Percentiles rank a stretch among this genome's conserved stretches.
phyloP scores from a whole-genome alignment of 257 asterid genomes.

The Agastache rugosa region DNA sequence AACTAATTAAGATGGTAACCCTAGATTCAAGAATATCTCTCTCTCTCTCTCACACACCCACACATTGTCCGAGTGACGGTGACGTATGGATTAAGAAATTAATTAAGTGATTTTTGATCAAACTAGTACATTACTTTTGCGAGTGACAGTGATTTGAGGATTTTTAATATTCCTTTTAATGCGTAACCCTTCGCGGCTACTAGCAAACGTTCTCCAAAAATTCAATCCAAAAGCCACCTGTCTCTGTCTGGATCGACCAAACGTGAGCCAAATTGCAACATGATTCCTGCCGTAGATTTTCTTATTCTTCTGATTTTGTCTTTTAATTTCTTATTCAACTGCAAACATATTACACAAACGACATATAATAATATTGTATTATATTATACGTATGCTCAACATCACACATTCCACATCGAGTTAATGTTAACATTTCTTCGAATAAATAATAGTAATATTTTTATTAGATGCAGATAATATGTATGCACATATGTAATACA shows the following conservation, averaged over 20 bases:
- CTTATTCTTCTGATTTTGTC: neutral
- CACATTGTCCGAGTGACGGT: neutral
- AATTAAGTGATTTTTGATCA: neutral
- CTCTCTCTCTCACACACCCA: neutral
- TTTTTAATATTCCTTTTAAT: neutral
- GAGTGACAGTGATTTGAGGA: constrained; percentile 2
- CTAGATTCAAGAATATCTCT: constrained; percentile 30
- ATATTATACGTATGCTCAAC: neutral
- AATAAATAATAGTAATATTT: too few species aligned
- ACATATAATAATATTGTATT: too few species aligned
- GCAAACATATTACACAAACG: neutral
- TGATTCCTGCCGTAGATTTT: neutral
- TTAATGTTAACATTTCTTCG: too few species aligned
- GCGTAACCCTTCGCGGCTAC: constrained; percentile 36
- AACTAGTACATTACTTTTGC: neutral
- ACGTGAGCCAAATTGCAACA: neutral
- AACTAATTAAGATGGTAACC: neutral
- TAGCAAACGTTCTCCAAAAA: constrained; percentile 29
- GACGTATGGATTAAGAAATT: neutral
- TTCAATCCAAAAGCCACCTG: constrained; percentile 34
- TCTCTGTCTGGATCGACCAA: neutral
- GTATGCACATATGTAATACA: too few species aligned
- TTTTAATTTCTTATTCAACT: neutral
- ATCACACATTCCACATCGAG: neutral
- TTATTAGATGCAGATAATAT: too few species aligned